These are phyloP conservation scores for Strobilomyces echinocephalus DNA, from an alignment of 768 basidiomycete species.

Conservation along the genomic window DNA sequence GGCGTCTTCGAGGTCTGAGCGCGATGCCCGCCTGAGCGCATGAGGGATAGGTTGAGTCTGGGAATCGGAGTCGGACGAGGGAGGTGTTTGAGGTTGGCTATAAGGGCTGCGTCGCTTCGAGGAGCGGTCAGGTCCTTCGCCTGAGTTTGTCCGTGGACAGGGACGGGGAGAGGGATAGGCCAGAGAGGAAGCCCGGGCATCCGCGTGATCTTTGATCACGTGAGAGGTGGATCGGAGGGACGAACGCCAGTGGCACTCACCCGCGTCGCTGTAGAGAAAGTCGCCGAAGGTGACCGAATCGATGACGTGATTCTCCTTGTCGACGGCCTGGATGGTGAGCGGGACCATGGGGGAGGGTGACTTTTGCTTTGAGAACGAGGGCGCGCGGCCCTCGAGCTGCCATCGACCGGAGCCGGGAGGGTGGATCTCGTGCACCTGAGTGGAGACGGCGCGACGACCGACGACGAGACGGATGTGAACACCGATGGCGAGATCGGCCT, in stretches of 20 bases:
- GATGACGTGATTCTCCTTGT: conserved; percentile 47
- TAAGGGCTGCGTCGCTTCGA: conserved; percentile 39
- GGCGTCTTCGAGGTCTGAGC: conserved; percentile 36
- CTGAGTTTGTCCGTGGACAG: conserved; percentile 28
- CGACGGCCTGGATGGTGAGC: conserved; percentile 60
- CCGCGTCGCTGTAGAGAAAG: conserved; percentile 57
- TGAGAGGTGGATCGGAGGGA: not conserved
- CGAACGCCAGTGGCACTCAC: conserved; percentile 23
- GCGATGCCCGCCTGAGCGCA: conserved; percentile 22
- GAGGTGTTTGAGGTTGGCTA: conserved; percentile 37
- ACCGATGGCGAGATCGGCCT: conserved; percentile 16
- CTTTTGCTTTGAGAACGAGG: conserved; percentile 43
- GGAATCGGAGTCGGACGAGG: conserved; percentile 38
- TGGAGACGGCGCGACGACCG: conserved; percentile 62
- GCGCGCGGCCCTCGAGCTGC: conserved; percentile 63
- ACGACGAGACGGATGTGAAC: conserved; percentile 73
- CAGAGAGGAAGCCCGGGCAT: not conserved
- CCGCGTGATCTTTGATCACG: conserved; percentile 8
- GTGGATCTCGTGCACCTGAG: conserved; percentile 56
- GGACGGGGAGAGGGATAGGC: conserved; percentile 14
- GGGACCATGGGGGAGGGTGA: conserved; percentile 41
- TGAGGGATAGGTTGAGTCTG: conserved; percentile 5
- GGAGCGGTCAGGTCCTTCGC: conserved; percentile 17
- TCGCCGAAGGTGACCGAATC: conserved; percentile 69
- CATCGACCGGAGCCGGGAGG: conserved; percentile 46